phyloP scores from a whole-genome alignment of 768 basidiomycete genomes.

The Xerocomellus chrysenteron region DNA sequence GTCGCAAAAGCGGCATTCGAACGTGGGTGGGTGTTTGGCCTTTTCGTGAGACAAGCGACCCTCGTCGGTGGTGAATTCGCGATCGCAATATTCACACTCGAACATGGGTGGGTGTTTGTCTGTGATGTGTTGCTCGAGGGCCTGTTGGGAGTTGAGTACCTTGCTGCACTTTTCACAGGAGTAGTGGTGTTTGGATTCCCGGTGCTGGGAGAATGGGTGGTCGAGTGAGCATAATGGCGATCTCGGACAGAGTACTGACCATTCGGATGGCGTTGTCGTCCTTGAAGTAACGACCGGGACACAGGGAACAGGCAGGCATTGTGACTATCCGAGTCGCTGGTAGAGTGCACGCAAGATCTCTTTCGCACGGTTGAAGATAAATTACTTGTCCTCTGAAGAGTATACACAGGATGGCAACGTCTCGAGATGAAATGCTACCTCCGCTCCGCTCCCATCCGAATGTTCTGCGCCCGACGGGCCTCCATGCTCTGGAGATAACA shows the following conservation, averaged over 20 bases:
- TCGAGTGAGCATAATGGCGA: not conserved
- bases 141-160: not conserved
- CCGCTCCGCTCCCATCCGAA: not conserved
- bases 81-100: slow-evolving; percentile 17
- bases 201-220: slow-evolving; percentile 9
- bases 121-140: slow-evolving; percentile 16
- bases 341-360: too few relatives aligned
- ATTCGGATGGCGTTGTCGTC: slow-evolving; percentile 3
- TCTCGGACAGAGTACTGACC: slow-evolving; percentile 13
- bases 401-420: too few relatives aligned
- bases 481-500: not conserved
- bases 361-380: slow-evolving; percentile 16
- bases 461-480: not conserved
- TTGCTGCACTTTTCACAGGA: slow-evolving; percentile 10
- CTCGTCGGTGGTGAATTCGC: slow-evolving; percentile 1
- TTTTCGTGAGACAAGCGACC: slow-evolving; percentile 11
- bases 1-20: slow-evolving; percentile 13
- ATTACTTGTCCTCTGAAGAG: not conserved
- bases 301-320: slow-evolving; percentile 22
- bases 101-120: slow-evolving; percentile 4
- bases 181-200: slow-evolving; percentile 7
- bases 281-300: slow-evolving; percentile 19
- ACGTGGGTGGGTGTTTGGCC: not conserved
- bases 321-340: not conserved
- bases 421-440: not conserved